Base-by-base conservation (phyloP, 768 basidiomycete genomes). In the Lactifluus hygrophoroides region DNA sequence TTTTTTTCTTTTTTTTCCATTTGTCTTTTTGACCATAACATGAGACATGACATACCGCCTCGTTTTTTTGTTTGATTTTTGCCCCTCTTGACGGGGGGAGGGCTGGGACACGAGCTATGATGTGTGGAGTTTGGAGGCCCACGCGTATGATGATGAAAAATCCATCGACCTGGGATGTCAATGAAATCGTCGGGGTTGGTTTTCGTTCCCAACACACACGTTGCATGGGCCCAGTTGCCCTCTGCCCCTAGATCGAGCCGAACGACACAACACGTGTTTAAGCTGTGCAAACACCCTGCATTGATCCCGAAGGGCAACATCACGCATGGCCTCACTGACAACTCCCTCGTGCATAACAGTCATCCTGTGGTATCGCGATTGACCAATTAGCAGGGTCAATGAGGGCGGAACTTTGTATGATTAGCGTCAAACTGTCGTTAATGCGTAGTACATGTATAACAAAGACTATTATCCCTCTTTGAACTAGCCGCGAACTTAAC, bases 231-330 rank as follows among this genome's bases (percentile, higher is more conserved):
- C n/a, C 42, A 40, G 43, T 37, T 38, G 11, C 54, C 59, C 59
- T 56, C 49, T 46, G 34, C 59, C 59, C 23, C 50, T 28, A 25
- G 58, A 60, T 60, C 54, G 49, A 60, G 55, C 13, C 21, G 42
- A 43, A 23, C 21, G 45, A 21, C 30, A 27, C 44, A 58, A 58
- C 57, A 52, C 51, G 43, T 47, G 57, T 57, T 45, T 51, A 60
- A 46, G 59, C 59, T 55, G 59, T 60, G 54, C 43, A 46, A 40
- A 34, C 32, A 17, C 37, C 43, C 54, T n/a, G 34, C 43, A 51
- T 23, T 55, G 58, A 50, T 10, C 6, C 58, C 58, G 58, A 55
- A 45, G 59, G 54, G 59, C 59, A 53, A 19, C 49, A 60, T 56
- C 54, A 60, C 54, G 54, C 54, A 55, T 60, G 49, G 58, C 42